phyloP scores from a whole-genome alignment of 495 filamentous ascomycete species.

The Pyrenopolyporus hunteri region DNA sequence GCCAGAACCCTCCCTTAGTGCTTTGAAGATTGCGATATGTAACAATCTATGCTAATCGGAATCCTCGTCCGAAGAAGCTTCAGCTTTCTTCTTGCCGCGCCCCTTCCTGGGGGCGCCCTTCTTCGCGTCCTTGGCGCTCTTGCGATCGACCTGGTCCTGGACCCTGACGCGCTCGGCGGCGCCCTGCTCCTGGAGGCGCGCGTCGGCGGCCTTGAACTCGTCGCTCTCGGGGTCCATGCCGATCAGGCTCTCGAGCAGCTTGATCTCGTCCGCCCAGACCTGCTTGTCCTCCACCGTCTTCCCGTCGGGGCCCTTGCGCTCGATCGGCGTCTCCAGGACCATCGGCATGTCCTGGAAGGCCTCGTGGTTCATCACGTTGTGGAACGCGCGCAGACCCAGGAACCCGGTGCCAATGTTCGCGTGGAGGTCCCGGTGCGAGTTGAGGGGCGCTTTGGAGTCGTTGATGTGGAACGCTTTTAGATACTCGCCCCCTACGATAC shows the following conservation, averaged over 20 bases:
- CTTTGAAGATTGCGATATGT: not conserved
- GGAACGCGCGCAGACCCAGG: constrained; percentile 85
- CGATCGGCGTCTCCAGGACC: constrained; percentile 93
- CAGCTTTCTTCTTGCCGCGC: constrained; percentile 43
- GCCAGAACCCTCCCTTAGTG: not conserved
- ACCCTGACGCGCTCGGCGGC: constrained; percentile 71
- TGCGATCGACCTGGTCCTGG: constrained; percentile 76
- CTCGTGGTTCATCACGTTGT: constrained; percentile 85
- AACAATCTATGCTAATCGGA: constrained; percentile 37
- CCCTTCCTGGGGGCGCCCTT: constrained; percentile 47
- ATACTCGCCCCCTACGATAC: constrained; percentile 77
- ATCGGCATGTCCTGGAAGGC: constrained; percentile 82
- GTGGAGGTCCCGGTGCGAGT: constrained; percentile 81
- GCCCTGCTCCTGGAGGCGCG: constrained; percentile 70
- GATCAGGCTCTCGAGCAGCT: constrained; percentile 85
- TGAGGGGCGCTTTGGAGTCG: constrained; percentile 87
- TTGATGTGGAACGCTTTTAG: constrained; percentile 89
- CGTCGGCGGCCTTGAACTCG: constrained; percentile 70
- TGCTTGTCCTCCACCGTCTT: constrained; percentile 71
- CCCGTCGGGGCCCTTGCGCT: constrained; percentile 61
- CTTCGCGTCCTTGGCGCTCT: constrained; percentile 60
- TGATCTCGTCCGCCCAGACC: constrained; percentile 86
- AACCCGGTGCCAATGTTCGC: constrained; percentile 95
- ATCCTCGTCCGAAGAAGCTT: constrained; percentile 44
- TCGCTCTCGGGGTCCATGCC: constrained; percentile 75